Evolutionary conservation across 129 eudicot species (phyloP), one percentile per base, ranked within the genome.

Genomic region (Smallanthus sonchifolius): DNA sequence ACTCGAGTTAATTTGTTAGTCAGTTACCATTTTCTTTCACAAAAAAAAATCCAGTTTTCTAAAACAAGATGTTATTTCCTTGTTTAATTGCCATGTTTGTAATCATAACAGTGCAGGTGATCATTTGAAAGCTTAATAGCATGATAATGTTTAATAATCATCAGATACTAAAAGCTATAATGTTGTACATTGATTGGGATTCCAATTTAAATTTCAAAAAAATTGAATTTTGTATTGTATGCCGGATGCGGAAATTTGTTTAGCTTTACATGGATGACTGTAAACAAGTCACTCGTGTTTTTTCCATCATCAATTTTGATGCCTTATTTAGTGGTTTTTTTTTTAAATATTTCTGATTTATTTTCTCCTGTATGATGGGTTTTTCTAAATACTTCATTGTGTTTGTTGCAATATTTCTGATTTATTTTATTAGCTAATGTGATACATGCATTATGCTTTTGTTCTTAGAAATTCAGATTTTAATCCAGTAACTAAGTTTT

Each of bases 1-100:
- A 52, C 72, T 65, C 6, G 30, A 8, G 5, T 67, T 39, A 15
- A 44, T 76, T 67, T 67, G 57, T 76, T 15, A 39, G 13, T 49
- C 10, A 35, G 28, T 20, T 59, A 24, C 30, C 30, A 32, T 14
- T n/a, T 20, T 36, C 9, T n/a, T 7, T 6, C 16, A 40, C 32
- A 42, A 11, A 37, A 11, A 37, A 72, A 37, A 37, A 38, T 72
- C 32, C n/a, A 40, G 28, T 39, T 40, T 24, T 14, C 11, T 40
- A 39, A 56, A 15, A 55, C 40, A 7, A 57, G 28, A 37, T 5
- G 49, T 55, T 20, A 4, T 39, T 4, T 72, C 17, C 37, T 19
- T 55, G 1, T 10, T 19, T 19, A 14, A 55, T 54, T 35, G 36
- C 51, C 16, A 37, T 71, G 52, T 45, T 39, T 39, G 49, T 65